Conservation (phyloP, 2,329 filamentous ascomycete genomes). For the Colletotrichum tropicale region DNA sequence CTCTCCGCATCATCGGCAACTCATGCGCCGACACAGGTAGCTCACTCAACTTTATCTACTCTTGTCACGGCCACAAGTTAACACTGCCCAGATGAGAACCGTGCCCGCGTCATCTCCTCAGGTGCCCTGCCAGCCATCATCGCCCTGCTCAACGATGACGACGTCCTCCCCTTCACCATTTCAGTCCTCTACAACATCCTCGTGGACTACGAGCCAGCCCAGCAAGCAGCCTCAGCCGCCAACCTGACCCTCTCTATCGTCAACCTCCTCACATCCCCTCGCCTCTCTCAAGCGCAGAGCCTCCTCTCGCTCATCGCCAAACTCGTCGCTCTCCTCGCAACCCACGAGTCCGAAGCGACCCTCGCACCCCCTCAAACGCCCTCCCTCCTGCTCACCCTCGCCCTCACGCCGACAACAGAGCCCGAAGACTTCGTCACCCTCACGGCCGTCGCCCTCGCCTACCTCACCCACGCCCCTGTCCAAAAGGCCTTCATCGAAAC, state of each 20-base stretch:
- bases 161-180: constrained; percentile 55
- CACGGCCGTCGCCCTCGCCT: constrained; percentile 56
- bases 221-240: constrained; percentile 56
- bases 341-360: constrained; percentile 52
- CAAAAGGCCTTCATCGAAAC: constrained; percentile 52
- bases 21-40: constrained; percentile 64
- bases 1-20: constrained; percentile 64
- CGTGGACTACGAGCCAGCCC: constrained; percentile 66
- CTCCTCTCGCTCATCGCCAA: constrained; percentile 61
- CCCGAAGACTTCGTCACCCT: constrained; percentile 60
- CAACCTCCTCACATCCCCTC: constrained; percentile 50
- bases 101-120: constrained; percentile 56
- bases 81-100: constrained; percentile 56
- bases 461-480: constrained; percentile 58
- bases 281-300: constrained; percentile 42
- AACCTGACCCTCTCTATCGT: constrained; percentile 55
- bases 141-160: constrained; percentile 49
- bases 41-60: not conserved
- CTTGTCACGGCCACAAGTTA: not conserved
- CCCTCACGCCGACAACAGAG: constrained; percentile 47
- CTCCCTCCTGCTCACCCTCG: constrained; percentile 53
- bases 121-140: constrained; percentile 54
- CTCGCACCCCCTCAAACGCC: constrained; percentile 51
- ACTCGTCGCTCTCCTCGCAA: constrained; percentile 57
- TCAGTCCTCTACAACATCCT: constrained; percentile 68